Conservation (phyloP, 192 early-diverging fungal species). For the Rhizophagus sp. region DNA sequence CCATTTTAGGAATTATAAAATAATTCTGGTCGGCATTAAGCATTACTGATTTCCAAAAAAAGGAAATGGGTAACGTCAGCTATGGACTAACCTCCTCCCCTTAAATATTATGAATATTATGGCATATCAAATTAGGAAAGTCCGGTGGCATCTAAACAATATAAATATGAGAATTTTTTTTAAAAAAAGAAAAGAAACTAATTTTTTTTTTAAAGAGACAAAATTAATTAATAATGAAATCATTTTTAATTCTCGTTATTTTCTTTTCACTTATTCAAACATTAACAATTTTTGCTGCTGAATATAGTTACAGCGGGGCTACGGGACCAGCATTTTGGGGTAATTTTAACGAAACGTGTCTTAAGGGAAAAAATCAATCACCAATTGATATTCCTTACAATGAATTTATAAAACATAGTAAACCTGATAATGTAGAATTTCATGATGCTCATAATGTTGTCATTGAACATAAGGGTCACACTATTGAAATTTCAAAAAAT, state of each 20-base stretch:
- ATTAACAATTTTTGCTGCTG: background rate
- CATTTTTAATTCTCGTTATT: background rate
- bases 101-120: no score
- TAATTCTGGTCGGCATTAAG: no score
- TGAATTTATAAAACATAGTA: background rate
- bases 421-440: slow-evolving; percentile 14
- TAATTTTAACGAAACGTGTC: slow-evolving; percentile 15
- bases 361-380: slow-evolving; percentile 49
- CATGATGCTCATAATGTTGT: slow-evolving; percentile 23
- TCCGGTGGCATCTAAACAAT: no score
- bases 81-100: no score
- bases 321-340: background rate
- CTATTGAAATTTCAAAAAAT: slow-evolving; percentile 37
- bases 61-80: no score
- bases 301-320: background rate
- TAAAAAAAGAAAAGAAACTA: no score
- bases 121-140: no score
- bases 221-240: background rate
- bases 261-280: background rate
- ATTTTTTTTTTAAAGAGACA: background rate
- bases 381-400: slow-evolving; percentile 50
- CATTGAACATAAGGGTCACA: slow-evolving; percentile 42
- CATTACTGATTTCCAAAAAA: no score
- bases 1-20: no score
- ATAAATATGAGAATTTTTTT: no score